phyloP scores from a whole-genome alignment of 2,329 filamentous ascomycete genomes.

The Colletotrichum sp. region DNA sequence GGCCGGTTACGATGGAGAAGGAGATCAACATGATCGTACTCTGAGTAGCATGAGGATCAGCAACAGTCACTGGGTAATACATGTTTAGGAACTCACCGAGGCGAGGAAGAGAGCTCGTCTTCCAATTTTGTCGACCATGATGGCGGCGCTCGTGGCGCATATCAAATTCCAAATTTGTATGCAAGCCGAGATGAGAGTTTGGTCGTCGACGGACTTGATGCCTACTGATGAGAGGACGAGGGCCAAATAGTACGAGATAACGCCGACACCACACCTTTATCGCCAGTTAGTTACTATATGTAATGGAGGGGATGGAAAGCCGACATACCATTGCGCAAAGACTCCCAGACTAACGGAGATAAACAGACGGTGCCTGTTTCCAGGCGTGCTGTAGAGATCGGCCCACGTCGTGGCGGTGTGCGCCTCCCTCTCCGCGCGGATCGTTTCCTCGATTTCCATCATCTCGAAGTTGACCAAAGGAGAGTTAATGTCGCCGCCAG shows the following conservation, averaged over 20 bases:
- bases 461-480: background rate
- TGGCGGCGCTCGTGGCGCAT: background rate
- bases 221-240: conserved; percentile 25
- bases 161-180: background rate
- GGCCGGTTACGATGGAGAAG: background rate
- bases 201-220: background rate
- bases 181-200: background rate
- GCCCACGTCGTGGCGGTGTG: background rate
- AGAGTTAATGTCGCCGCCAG: background rate
- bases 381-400: background rate
- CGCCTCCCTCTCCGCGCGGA: background rate
- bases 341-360: background rate
- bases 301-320: accelerated
- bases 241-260: background rate
- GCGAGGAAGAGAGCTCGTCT: background rate
- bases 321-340: background rate
- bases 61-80: conserved; percentile 9
- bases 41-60: background rate
- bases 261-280: background rate
- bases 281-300: background rate
- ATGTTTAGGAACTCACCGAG: background rate
- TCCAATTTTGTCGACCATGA: background rate
- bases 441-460: background rate
- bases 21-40: background rate
- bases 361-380: background rate